These are phyloP conservation scores for Xylariaceae sp. DNA, from an alignment of 2,329 filamentous ascomycete species.

Conservation along the genomic window DNA sequence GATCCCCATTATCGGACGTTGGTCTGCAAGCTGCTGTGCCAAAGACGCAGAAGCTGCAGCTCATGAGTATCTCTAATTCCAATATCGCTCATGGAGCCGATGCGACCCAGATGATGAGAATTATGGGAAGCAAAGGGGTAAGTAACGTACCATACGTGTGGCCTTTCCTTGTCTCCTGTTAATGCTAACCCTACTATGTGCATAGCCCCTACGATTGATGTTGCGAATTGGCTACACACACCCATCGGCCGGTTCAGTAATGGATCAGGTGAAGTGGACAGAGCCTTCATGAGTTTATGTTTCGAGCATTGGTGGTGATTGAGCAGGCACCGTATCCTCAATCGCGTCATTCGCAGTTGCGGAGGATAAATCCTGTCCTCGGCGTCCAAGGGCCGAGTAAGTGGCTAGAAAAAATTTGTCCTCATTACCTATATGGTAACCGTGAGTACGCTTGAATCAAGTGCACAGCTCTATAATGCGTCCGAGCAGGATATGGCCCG, in stretches of 20 bases:
- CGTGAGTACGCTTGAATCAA: conserved; percentile 2
- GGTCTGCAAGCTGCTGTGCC: conserved; percentile 92
- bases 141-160: conserved; percentile 40
- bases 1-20: conserved; percentile 62
- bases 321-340: not conserved
- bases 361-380: not conserved
- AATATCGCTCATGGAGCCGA: conserved; percentile 74
- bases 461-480: not conserved
- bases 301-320: conserved; percentile 8
- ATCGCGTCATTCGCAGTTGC: not conserved
- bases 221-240: conserved; percentile 78
- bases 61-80: conserved; percentile 80
- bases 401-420: not conserved
- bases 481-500: conserved; percentile 2
- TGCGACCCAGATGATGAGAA: conserved; percentile 85
- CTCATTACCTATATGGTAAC: not conserved
- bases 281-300: conserved; percentile 53
- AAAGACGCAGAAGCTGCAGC: conserved; percentile 89
- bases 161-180: not conserved
- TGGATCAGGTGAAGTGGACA: conserved; percentile 95
- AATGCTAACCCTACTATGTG: conserved; percentile 4
- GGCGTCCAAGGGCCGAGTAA: not conserved
- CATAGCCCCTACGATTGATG: conserved; percentile 74
- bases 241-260: conserved; percentile 62
- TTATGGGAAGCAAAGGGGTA: conserved; percentile 82